Percentiles rank a stretch among this genome's conserved stretches.
phyloP scores from a whole-genome alignment of 257 asterid genomes.

The Nicotiana tabacum region DNA sequence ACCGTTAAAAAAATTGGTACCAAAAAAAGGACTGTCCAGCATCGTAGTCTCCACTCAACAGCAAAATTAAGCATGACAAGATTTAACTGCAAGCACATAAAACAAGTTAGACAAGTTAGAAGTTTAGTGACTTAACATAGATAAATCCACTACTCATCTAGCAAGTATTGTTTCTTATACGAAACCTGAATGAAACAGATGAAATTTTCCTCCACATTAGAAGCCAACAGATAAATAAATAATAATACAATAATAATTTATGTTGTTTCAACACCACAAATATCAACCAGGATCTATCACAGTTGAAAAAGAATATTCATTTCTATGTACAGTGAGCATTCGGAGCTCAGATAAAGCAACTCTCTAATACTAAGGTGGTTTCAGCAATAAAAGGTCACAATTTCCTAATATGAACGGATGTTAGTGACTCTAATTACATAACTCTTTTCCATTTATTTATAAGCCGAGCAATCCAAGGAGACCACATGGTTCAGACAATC shows the following conservation, averaged over 20 bases:
- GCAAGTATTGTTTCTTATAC: neutral
- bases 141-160: neutral
- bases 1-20: neutral
- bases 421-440: too few relatives aligned
- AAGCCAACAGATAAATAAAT: too few relatives aligned
- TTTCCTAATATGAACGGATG: too few relatives aligned
- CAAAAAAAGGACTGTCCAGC: neutral
- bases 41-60: neutral
- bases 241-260: too few relatives aligned
- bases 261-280: too few relatives aligned
- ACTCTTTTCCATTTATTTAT: too few relatives aligned
- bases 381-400: too few relatives aligned
- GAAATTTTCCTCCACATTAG: neutral
- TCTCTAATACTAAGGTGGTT: too few relatives aligned
- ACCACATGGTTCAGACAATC: neutral
- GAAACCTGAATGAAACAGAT: neutral
- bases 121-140: neutral
- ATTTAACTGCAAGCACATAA: neutral
- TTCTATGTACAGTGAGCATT: too few relatives aligned
- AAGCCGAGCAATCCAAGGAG: neutral
- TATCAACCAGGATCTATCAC: too few relatives aligned
- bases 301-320: too few relatives aligned
- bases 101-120: neutral
- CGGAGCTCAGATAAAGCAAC: too few relatives aligned
- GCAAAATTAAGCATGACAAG: neutral